Percentiles rank a stretch among this genome's conserved stretches.
phyloP scores from a whole-genome alignment of 2,329 filamentous ascomycete genomes.

The Corinectria fuckeliana region DNA sequence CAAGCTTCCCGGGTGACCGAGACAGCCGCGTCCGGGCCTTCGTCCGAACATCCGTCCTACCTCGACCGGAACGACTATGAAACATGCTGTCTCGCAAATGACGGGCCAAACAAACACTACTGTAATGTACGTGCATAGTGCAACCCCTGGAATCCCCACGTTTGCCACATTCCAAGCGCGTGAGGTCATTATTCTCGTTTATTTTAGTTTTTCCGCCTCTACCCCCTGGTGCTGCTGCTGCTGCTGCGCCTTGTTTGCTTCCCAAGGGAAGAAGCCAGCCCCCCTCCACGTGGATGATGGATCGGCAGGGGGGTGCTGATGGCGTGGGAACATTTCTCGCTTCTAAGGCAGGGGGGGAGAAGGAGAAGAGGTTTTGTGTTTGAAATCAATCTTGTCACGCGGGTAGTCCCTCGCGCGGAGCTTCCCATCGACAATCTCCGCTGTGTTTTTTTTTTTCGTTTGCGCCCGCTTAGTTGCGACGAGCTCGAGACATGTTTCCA shows the following conservation, averaged over 20 bases:
- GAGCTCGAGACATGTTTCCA: not conserved
- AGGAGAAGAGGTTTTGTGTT: not conserved
- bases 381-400: not conserved
- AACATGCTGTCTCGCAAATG: not conserved
- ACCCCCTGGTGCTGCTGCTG: too few species aligned
- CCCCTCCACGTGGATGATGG: constrained; percentile 5
- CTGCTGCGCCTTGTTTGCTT: constrained; percentile 5
- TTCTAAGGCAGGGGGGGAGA: not conserved
- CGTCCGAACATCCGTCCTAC: not conserved
- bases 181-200: constrained; percentile 26
- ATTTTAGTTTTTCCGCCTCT: constrained; percentile 35
- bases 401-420: not conserved
- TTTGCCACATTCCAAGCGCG: constrained; percentile 35
- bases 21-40: not conserved
- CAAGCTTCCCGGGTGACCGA: not conserved
- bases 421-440: not conserved
- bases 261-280: not conserved
- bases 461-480: too few species aligned
- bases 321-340: not conserved
- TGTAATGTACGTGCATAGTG: not conserved
- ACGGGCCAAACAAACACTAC: constrained; percentile 3
- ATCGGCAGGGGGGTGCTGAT: constrained; percentile 7
- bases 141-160: constrained; percentile 5
- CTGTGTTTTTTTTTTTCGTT: not conserved
- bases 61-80: not conserved